Base-by-base conservation (phyloP, 768 basidiomycete genomes). In the Udeniomyces megalosporus region DNA sequence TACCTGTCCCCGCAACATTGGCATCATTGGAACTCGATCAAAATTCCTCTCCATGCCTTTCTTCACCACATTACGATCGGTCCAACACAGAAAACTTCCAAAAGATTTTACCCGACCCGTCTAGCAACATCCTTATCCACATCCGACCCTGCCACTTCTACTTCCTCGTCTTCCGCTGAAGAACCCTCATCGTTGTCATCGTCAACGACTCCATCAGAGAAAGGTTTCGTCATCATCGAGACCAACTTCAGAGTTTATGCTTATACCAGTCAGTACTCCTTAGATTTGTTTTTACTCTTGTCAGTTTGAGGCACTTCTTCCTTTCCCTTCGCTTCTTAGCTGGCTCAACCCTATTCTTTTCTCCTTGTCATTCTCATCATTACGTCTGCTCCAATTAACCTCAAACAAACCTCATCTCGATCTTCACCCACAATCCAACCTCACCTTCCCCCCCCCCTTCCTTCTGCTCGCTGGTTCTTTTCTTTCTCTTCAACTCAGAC, bases 241-340 rank as follows among this genome's bases (percentile, higher is more conserved):
- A 97, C 95, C 22, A 97, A 99, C 76, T 97, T 96, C 76, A 85
- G 91, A 67, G 76, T 99, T 66, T 99, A 97, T 72, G 95, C 95
- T 4, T 99, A 99, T 74, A 99, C 95, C 38, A 85, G 91, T 91
- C 73, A 56, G 76, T 61, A 32, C 44, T 42, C 4, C 8, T 20
- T 15, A 2, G 7, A 6, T 42, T n/a, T n/a, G n/a, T n/a, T n/a
- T n/a, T n/a, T n/a, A n/a, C n/a, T n/a, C n/a, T n/a, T n/a, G n/a
- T n/a, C n/a, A n/a, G n/a, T n/a, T n/a, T n/a, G n/a, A n/a, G n/a
- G n/a, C n/a, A n/a, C n/a, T n/a, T n/a, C n/a, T n/a, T n/a, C n/a
- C n/a, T n/a, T n/a, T n/a, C n/a, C n/a, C n/a, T n/a, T n/a, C n/a
- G n/a, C n/a, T n/a, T n/a, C n/a, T n/a, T n/a, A n/a, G n/a, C n/a